Conservation (phyloP, 495 filamentous ascomycete genomes). For the Polyplosphaeria fusca region DNA sequence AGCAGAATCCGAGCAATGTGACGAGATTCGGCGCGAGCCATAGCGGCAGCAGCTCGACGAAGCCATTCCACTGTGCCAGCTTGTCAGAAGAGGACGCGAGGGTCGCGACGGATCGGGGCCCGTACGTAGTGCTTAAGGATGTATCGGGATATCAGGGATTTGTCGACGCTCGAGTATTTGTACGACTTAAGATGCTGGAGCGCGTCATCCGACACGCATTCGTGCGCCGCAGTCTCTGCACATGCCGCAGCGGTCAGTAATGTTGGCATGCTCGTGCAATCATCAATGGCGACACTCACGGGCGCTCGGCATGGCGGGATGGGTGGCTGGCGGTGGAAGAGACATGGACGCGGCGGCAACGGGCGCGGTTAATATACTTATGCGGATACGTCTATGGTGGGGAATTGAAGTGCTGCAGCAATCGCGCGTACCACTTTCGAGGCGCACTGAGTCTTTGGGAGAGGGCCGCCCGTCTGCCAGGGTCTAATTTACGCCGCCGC, state of each 20-base stretch:
- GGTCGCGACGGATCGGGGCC: constrained; percentile 22
- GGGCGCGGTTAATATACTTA: constrained; percentile 15
- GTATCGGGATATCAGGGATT: constrained; percentile 89
- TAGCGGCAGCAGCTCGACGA: constrained; percentile 85
- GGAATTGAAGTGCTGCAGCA: background rate
- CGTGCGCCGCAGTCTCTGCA: constrained; percentile 47
- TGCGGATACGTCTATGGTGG: constrained; percentile 8
- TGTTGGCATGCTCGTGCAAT: background rate
- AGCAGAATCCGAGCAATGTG: constrained; percentile 90
- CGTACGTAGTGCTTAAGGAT: constrained; percentile 93
- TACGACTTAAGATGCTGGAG: constrained; percentile 85
- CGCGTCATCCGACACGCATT: constrained; percentile 65
- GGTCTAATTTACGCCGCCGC: background rate
- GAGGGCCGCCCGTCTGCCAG: background rate
- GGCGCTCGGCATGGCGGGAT: constrained; percentile 25
- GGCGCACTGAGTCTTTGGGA: too few relatives aligned
- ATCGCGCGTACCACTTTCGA: background rate
- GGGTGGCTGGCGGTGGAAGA: constrained; percentile 24
- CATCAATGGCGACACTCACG: constrained; percentile 8
- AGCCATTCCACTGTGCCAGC: constrained; percentile 82
- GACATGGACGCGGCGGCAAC: constrained; percentile 11
- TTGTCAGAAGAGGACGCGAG: constrained; percentile 17
- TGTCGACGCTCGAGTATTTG: constrained; percentile 96
- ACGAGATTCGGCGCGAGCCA: constrained; percentile 99
- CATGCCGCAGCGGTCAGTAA: constrained; percentile 8